These are phyloP conservation scores for Saccharum spontaneum DNA, from an alignment of 176 grass and related monocot genomes.

Conservation along the genomic window DNA sequence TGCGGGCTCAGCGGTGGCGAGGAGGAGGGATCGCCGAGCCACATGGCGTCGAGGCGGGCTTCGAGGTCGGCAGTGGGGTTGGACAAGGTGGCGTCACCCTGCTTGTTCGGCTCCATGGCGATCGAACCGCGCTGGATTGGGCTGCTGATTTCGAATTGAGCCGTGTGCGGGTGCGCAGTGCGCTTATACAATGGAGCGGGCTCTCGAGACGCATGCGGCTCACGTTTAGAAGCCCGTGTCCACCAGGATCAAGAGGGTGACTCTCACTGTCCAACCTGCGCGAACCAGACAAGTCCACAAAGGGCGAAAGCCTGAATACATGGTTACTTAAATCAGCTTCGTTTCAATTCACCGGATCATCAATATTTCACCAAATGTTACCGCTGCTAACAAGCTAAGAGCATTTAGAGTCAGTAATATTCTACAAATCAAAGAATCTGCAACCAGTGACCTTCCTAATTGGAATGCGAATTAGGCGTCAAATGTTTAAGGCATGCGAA, in stretches of 20 bases:
- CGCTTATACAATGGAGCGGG: not conserved
- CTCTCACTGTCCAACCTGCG: not conserved
- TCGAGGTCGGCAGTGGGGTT: not conserved
- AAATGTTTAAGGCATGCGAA: not conserved
- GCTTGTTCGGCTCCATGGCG: slow-evolving; percentile 20
- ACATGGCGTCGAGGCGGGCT: not conserved
- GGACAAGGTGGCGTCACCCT: not conserved
- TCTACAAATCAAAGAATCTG: slow-evolving; percentile 15
- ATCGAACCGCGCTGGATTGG: not conserved
- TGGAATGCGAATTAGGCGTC: not conserved
- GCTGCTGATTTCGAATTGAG: not conserved
- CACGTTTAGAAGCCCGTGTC: not conserved
- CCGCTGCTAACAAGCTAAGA: not conserved
- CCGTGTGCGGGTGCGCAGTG: not conserved
- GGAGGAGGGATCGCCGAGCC: not conserved
- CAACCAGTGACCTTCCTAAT: not conserved
- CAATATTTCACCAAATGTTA: not conserved
- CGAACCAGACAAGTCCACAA: not conserved
- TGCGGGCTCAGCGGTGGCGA: not conserved
- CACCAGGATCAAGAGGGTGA: not conserved
- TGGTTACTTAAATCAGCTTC: not conserved
- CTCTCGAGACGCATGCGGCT: not conserved
- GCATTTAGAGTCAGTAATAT: not conserved
- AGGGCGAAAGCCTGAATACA: not conserved
- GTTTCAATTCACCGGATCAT: not conserved